Evolutionary conservation across 345 rosid species (phyloP), one percentile per base, ranked within the genome.

Genomic region (Sapria himalayana): DNA sequence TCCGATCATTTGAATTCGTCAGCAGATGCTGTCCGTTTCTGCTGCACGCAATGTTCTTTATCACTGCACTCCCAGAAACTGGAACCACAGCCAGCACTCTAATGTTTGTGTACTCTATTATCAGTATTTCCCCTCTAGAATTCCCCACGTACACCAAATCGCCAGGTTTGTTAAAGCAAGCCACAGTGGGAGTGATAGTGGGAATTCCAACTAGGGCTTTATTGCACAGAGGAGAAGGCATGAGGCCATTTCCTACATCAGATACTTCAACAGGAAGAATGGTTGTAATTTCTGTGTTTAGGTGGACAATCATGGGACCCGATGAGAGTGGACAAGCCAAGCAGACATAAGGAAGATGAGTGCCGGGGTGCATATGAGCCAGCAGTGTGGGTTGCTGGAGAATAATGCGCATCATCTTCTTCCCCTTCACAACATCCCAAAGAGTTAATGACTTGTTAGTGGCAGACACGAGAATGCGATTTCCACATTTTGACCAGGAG

Each of bases 401-500:
- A 50, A 52, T 41, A 9, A 66, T 71, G 10, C 72, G 79, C 13
- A 64, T 48, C 54, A 91, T 64, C 76, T 58, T 80, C 54, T 64
- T 65, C 12, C 95, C 99, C 16, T 31, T 67, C 0, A 58, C 51
- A 23, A 91, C 92, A 66, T 91, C 92, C 95, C 95, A 91, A 39
- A 91, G 92, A 27, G 73, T 67, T 31, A 91, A 61, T 7, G 99
- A 84, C 62, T 91, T 91, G 40, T 91, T 93, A 25, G 99, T 81
- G 59, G 99, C 78, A 16, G 99, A 84, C 9, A 75, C 95, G 29
- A 91, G 99, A 43, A 91, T 58, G 0, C 74, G 76, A 58, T 80
- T 95, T 2, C 99, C 99, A 50, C 61, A 74, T 41, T 73, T 91
- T 13, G 99, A 91, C 99, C 95, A 91, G 38, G 79, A 84, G 17